A percentile compares a stretch with the other conserved stretches of the same genome.
phyloP scores from a whole-genome alignment of 495 filamentous ascomycete species.

The Penicillium maclennaniae region DNA sequence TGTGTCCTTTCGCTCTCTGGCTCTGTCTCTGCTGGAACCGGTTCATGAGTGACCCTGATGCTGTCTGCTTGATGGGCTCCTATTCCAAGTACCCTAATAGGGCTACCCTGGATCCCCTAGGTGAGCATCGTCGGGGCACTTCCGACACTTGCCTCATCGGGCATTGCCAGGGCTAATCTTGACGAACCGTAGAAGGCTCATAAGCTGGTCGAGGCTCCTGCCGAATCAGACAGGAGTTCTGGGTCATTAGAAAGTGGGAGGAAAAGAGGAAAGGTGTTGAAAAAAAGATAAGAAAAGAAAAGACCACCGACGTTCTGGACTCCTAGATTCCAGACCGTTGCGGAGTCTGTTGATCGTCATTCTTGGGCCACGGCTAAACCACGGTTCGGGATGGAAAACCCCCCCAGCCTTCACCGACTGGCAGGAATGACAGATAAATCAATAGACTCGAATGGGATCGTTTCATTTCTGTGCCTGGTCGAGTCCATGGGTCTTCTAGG shows the following conservation, averaged over 20 bases:
- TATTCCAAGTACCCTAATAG: background rate
- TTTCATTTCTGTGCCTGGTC: background rate
- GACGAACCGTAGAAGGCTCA: conserved; percentile 9
- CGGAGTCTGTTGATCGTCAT: conserved; percentile 19
- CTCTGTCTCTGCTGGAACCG: conserved; percentile 1
- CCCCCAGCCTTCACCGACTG: background rate
- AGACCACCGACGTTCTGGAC: conserved; percentile 4
- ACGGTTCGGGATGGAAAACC: conserved; percentile 3
- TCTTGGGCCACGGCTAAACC: conserved; percentile 4
- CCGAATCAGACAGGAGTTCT: conserved; percentile 4
- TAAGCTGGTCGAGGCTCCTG: conserved; percentile 7
- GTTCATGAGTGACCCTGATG: background rate
- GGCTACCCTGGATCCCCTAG: background rate
- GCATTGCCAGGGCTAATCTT: background rate
- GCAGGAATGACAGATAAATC: background rate
- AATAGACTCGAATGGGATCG: background rate
- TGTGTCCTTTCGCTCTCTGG: background rate
- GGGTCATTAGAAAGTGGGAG: background rate
- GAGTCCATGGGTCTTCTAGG: background rate
- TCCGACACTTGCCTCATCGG: background rate
- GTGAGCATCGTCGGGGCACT: no score
- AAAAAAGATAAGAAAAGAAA: no score
- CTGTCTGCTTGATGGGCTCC: background rate
- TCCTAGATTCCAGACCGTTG: conserved; percentile 18
- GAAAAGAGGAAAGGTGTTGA: no score